Conservation (phyloP, 2,329 filamentous ascomycete species). For the Paracorniculantispora psalliotae region DNA sequence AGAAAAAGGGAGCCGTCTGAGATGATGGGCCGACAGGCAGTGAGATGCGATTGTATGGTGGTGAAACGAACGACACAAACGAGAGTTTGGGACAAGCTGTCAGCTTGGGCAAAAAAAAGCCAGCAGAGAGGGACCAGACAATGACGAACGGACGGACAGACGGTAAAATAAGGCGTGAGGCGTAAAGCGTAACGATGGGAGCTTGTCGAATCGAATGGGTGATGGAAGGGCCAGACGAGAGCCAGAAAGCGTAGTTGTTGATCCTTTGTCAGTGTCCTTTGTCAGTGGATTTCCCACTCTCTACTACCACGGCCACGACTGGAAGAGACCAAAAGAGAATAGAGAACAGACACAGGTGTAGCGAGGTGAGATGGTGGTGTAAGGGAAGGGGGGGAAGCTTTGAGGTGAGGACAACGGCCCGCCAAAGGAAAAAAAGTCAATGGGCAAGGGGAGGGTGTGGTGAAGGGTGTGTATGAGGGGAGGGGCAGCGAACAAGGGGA, state of each 20-base stretch:
- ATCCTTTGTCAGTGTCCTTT: neutral
- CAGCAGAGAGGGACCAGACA: neutral
- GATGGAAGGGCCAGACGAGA: neutral
- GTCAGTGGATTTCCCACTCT: neutral
- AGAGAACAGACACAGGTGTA: conserved; percentile 2
- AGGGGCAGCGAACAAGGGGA: neutral
- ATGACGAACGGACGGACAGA: neutral
- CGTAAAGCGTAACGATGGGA: too few species aligned
- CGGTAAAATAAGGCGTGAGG: neutral
- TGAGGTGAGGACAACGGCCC: conserved; percentile 10
- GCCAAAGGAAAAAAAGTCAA: conserved; percentile 6
- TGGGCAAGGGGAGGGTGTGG: conserved; percentile 6
- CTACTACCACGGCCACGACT: neutral
- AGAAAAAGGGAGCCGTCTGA: neutral
- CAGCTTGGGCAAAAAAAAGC: neutral
- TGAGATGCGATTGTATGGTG: neutral
- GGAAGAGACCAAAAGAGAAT: neutral
- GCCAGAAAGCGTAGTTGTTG: neutral
- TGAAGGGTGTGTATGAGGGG: neutral
- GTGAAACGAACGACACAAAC: conserved; percentile 8
- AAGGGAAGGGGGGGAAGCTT: neutral
- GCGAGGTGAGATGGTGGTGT: conserved; percentile 6
- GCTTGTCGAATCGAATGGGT: neutral
- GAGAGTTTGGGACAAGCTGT: neutral
- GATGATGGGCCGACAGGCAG: neutral